These are phyloP conservation scores for Cyclocybe cylindracea DNA, from an alignment of 768 basidiomycete species.

Conservation along the genomic window DNA sequence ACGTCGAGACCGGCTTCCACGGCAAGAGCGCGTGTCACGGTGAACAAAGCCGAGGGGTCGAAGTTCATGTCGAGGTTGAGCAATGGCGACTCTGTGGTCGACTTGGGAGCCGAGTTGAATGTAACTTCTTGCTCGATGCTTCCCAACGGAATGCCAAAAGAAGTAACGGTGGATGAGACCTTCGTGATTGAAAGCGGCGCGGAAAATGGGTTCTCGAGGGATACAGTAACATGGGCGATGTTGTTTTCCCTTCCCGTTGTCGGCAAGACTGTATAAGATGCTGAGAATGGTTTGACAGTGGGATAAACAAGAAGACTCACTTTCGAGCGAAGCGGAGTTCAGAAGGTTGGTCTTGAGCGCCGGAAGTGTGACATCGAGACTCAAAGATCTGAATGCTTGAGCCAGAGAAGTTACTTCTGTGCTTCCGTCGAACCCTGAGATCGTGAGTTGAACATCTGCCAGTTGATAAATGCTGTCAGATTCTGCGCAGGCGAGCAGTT, in stretches of 20 bases:
- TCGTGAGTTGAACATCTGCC: conserved; percentile 55
- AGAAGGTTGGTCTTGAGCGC: conserved; percentile 60
- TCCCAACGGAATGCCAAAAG: conserved; percentile 63
- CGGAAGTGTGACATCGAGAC: conserved; percentile 57
- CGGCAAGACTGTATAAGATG: conserved; percentile 47
- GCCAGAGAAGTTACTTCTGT: conserved; percentile 59
- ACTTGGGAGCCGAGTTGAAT: conserved; percentile 54
- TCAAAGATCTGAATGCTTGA: conserved; percentile 61
- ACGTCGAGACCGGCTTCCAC: conserved; percentile 62
- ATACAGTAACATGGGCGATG: conserved; percentile 63
- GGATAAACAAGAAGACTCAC: conserved; percentile 28
- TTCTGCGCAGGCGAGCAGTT: neutral
- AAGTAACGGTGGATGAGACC: conserved; percentile 60
- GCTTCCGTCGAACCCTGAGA: conserved; percentile 60
- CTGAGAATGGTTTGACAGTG: neutral
- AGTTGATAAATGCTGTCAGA: too few species aligned
- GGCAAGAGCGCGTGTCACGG: conserved; percentile 66
- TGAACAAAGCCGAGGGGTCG: conserved; percentile 68
- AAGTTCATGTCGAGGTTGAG: conserved; percentile 67
- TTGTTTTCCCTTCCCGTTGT: conserved; percentile 66
- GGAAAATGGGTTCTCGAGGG: conserved; percentile 69
- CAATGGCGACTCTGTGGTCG: conserved; percentile 55
- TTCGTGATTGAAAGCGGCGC: conserved; percentile 56
- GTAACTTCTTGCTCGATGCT: conserved; percentile 53
- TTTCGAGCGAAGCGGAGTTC: conserved; percentile 53